These are phyloP conservation scores for Aspergillus calidoustus DNA, from an alignment of 2,329 filamentous ascomycete genomes.

Conservation along the genomic window DNA sequence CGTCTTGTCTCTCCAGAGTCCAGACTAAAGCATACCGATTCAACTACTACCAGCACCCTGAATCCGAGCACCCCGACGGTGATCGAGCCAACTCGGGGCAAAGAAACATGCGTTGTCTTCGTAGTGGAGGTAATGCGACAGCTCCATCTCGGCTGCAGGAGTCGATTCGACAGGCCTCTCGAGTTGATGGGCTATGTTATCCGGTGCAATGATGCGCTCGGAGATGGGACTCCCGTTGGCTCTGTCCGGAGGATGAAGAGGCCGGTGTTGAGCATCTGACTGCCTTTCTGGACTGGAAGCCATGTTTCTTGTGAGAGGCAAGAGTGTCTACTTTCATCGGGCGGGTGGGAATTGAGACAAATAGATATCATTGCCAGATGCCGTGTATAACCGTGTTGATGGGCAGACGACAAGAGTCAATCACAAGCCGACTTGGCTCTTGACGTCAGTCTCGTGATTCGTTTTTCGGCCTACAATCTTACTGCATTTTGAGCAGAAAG, in stretches of 20 bases:
- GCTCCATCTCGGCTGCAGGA: conserved; percentile 23
- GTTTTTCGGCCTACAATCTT: conserved; percentile 3
- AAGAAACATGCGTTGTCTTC: conserved; percentile 44
- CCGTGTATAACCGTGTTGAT: conserved; percentile 6
- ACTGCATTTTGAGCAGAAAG: background rate
- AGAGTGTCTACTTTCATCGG: background rate
- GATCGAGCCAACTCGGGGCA: conserved; percentile 33
- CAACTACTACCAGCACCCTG: background rate
- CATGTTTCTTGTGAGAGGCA: conserved; percentile 12
- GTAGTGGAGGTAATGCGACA: conserved; percentile 40
- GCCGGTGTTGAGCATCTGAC: background rate
- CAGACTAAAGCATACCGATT: background rate
- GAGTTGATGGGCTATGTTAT: conserved; percentile 8
- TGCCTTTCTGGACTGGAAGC: conserved; percentile 10
- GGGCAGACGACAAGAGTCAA: background rate
- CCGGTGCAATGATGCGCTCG: background rate
- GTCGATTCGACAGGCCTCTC: conserved; percentile 16
- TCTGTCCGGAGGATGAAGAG: background rate
- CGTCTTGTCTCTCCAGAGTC: background rate
- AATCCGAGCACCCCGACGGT: background rate
- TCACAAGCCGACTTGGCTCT: background rate
- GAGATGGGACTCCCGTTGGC: background rate
- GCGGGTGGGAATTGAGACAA: background rate
- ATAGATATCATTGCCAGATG: conserved; percentile 8
- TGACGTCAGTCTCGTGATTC: conserved; percentile 13